A percentile compares a stretch with the other conserved stretches of the same genome.
Evolutionary conservation across 1,139 yeast species (phyloP).

Genomic region (Hansenula sp.): DNA sequence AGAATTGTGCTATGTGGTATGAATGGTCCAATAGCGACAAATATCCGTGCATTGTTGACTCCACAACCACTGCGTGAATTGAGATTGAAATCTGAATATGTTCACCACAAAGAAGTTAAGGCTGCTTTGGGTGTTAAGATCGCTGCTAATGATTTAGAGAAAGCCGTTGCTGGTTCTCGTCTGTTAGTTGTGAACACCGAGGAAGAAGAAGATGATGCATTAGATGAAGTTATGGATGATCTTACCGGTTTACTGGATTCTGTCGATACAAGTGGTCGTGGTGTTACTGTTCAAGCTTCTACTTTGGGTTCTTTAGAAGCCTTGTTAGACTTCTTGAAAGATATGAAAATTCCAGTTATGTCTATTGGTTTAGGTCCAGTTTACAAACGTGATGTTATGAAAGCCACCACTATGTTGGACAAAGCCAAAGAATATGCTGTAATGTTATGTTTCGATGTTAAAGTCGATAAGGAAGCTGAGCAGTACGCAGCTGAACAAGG

Average conservation of each 20-base stretch:
- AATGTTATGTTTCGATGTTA: slow-evolving; percentile 97
- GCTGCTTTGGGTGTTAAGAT: slow-evolving; percentile 99
- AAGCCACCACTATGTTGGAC: slow-evolving; percentile 94
- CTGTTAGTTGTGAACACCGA: slow-evolving; percentile 93
- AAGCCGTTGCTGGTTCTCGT: slow-evolving; percentile 99
- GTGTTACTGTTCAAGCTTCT: slow-evolving; percentile 98
- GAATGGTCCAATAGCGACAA: slow-evolving; percentile 98
- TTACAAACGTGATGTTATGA: slow-evolving; percentile 96
- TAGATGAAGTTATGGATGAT: slow-evolving; percentile 99
- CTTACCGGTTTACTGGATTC: slow-evolving; percentile 91
- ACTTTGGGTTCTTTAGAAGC: slow-evolving; percentile 98
- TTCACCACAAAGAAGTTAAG: slow-evolving; percentile 95
- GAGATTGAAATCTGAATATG: slow-evolving; percentile 90
- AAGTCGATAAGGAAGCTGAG: slow-evolving; percentile 96
- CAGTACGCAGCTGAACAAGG: slow-evolving; percentile 94
- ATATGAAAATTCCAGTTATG: slow-evolving; percentile 99
- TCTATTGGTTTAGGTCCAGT: slow-evolving; percentile 98
- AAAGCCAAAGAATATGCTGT: slow-evolving; percentile 94
- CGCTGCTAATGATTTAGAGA: slow-evolving; percentile 95
- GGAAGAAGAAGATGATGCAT: slow-evolving; percentile 94
- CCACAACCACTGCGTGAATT: slow-evolving; percentile 97
- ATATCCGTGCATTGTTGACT: slow-evolving; percentile 89
- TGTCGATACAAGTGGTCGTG: slow-evolving; percentile 90
- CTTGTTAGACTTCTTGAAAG: slow-evolving; percentile 90
- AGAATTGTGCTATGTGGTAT: slow-evolving; percentile 94